Evolutionary conservation across 2,329 filamentous ascomycete species (phyloP), one percentile per base, ranked within the genome.

Genomic region (Pseudogymnoascus sp.): DNA sequence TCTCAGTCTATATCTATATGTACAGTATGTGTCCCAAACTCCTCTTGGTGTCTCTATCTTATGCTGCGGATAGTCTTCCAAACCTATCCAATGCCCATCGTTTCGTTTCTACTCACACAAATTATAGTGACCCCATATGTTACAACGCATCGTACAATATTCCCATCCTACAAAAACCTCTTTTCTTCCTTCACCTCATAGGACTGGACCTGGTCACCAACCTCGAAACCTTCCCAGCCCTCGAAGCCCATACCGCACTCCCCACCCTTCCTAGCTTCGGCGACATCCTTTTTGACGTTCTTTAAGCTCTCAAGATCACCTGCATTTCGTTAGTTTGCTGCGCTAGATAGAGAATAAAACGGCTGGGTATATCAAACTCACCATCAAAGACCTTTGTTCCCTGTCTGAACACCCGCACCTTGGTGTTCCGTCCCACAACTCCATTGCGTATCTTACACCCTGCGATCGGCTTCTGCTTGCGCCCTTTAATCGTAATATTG

Each of bases 231-330:
- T 58, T 88, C 81, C 85, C 91, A 99, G 33, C 80, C 82, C 2
- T 88, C 85, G 70, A 99, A 93, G 61, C 85, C 86, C 68, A 99
- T 87, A 67, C 94, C 94, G 70, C 94, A 99, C 75, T 99, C 94
- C n/a, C 83, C 85, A 63, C 92, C 92, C 76, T 96, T 97, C 70
- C 86, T 86, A 86, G 96, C 94, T 71, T 96, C 91, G 52, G 80
- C 79, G 31, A 94, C 90, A 67, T 97, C 91, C 74, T 95, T 95
- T 81, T 97, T 97, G 74, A 89, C 85, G 70, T 95, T 90, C 78
- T 94, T 97, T 63, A 99, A 84, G 1, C 90, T 90, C 16, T 85
- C 82, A 45, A 97, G 83, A 60, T 81, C 82, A 67, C 92, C 93
- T 96, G 63, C 29, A 0, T 41, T 43, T 2, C 14, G 62, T 62